A percentile compares a stretch with the other conserved stretches of the same genome.
Conservation (phyloP, 2,329 filamentous ascomycete species). For the Penicillium aurantiogriseum region DNA sequence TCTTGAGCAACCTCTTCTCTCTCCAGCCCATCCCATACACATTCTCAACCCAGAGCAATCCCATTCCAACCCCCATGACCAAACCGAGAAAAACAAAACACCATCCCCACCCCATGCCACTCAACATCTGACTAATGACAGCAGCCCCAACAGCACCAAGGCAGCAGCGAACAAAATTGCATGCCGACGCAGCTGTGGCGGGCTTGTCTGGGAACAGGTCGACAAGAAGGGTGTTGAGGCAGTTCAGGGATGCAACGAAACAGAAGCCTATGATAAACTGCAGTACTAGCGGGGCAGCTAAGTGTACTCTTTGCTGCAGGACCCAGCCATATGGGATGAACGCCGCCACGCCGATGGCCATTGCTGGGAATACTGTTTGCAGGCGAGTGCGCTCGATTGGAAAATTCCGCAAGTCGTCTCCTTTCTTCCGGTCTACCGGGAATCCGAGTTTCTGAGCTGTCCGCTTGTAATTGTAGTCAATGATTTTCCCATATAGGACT, state of each 20-base stretch:
- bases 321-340: conserved; percentile 36
- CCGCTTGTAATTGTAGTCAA: conserved; percentile 26
- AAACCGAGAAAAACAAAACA: conserved; percentile 29
- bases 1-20: conserved; percentile 13
- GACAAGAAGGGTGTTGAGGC: conserved; percentile 31
- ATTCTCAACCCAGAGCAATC: conserved; percentile 18
- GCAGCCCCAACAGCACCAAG: conserved; percentile 30
- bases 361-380: conserved; percentile 24
- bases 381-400: conserved; percentile 37
- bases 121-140: conserved; percentile 28
- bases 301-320: conserved; percentile 20
- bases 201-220: conserved; percentile 29
- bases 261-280: conserved; percentile 34
- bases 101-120: conserved; percentile 28
- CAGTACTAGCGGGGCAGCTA: conserved; percentile 29
- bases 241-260: conserved; percentile 23
- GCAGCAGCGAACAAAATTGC: conserved; percentile 32
- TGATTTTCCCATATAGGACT: conserved; percentile 23
- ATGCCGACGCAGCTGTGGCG: conserved; percentile 30
- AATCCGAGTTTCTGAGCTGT: conserved; percentile 14
- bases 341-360: conserved; percentile 26
- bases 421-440: conserved; percentile 28
- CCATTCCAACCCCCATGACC: conserved; percentile 15
- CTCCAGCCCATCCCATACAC: conserved; percentile 23
- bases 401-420: conserved; percentile 48